phyloP scores from a whole-genome alignment of 805 yeast species.

The Pichia cabralensis region DNA sequence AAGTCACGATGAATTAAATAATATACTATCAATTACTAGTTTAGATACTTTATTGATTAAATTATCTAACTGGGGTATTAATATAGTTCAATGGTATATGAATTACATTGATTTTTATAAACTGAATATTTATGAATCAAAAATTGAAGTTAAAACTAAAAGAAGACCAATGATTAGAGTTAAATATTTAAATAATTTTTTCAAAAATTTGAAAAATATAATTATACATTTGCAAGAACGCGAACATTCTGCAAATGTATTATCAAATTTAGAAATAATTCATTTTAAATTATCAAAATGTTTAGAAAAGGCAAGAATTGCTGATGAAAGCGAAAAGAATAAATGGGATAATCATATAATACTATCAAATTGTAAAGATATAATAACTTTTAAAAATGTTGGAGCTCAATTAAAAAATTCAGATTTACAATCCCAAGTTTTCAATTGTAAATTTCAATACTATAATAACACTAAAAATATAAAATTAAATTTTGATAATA shows the following conservation, averaged over 20 bases:
- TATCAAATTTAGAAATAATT: conserved; percentile 19
- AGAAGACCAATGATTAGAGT: conserved; percentile 25
- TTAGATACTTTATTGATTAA: conserved; percentile 8
- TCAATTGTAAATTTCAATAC: conserved; percentile 19
- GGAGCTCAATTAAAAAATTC: conserved; percentile 13
- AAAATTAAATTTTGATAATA: conserved; percentile 14
- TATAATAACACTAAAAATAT: conserved; percentile 16
- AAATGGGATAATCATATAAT: conserved; percentile 11
- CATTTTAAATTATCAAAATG: conserved; percentile 12
- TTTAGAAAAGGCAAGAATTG: conserved; percentile 13
- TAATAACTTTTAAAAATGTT: conserved; percentile 13
- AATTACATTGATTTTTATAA: conserved; percentile 17
- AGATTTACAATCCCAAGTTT: conserved; percentile 3
- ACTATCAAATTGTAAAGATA: conserved; percentile 18
- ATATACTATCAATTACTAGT: conserved; percentile 12
- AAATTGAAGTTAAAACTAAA: conserved; percentile 20
- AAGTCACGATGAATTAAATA: conserved; percentile 14
- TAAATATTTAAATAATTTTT: conserved; percentile 17
- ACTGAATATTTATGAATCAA: conserved; percentile 16
- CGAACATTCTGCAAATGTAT: conserved; percentile 13
- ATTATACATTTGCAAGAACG: conserved; percentile 14
- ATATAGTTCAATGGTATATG: conserved; percentile 13
- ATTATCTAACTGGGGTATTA: conserved; percentile 20
- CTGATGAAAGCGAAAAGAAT: conserved; percentile 18
- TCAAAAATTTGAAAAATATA: conserved; percentile 15